Conservation (phyloP, 306 rosid genomes). For the Parietaria judaica region DNA sequence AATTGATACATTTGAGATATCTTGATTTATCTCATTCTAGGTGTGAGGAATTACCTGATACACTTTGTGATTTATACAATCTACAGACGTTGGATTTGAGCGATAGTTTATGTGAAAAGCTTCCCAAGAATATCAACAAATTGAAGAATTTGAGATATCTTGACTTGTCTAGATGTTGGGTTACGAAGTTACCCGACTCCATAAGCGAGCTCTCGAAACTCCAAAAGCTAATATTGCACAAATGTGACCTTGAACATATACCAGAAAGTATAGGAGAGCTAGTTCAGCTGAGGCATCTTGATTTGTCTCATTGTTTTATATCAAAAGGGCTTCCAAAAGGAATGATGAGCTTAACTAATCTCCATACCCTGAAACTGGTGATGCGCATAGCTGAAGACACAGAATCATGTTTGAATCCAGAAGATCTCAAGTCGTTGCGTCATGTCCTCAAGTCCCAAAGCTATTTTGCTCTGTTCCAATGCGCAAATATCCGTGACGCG, state of each 20-base stretch:
- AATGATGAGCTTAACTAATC: neutral
- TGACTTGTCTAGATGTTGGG: neutral
- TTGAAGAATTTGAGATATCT: neutral
- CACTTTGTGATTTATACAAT: neutral
- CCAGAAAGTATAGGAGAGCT: neutral
- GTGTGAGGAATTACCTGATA: neutral
- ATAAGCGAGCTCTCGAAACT: neutral
- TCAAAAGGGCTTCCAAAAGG: neutral
- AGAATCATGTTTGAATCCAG: neutral
- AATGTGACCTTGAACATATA: neutral
- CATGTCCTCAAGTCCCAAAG: neutral
- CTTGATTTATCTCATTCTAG: neutral
- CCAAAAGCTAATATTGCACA: neutral
- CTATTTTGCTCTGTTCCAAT: neutral
- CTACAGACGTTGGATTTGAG: neutral
- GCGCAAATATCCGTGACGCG: neutral
- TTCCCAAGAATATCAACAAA: neutral
- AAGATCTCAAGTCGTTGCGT: neutral
- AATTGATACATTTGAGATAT: neutral
- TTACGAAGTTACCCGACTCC: neutral
- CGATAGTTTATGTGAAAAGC: neutral
- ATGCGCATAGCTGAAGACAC: neutral
- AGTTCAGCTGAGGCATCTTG: neutral
- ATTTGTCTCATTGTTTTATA: accelerated
- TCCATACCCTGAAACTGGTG: neutral